Base-by-base conservation (phyloP, 371 early-diverging fungal species). In the Lichtheimia corymbifera region DNA sequence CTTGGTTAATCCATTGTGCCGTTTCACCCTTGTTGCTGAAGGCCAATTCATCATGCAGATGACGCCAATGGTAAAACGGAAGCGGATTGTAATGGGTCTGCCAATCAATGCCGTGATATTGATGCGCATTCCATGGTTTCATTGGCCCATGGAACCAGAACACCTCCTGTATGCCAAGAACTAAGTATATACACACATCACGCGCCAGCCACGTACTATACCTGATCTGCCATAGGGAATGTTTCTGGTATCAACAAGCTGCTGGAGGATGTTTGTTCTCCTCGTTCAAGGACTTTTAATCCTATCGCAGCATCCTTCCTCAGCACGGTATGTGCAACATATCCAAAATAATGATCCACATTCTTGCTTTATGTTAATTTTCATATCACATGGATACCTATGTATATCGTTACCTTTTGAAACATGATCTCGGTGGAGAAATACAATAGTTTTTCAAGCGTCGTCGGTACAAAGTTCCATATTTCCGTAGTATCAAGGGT, bases 91-190 rank as follows among this genome's bases (percentile, higher is more conserved):
- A 70, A 25, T 63, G 51, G 22, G 67, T 66, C 17, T 44, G 54
- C 76, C 76, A 76, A 43, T 76, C 73, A 0, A 40, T 22, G 4
- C 63, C 61, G 42, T 54, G 53, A 24, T 76, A 72, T 0, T 54
- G 24, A 58, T 72, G 68, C 17, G 68, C 70, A 18, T 66, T 64
- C 76, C 73, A 76, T 49, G 76, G 76, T 55, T 76, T 72, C 64
- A 70, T 66, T 9, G 64, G 64, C 22, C 56, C 62, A 27, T 45
- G 45, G 55, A 60, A 75, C 11, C 67, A 55, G 41, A 50, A 42
- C 5, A 66, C 18, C 40, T 50, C 63, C 71, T 74, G 50, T 4
- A 59, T 35, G 35, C 35, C 35, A 35, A 35, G 35, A 35, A 35
- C 4, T 35, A 35, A 9, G 11, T 35, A 35, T 2, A 35, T 11